Evolutionary conservation across 2,329 filamentous ascomycete species (phyloP).

Genomic region (Beauveria asiatica): DNA sequence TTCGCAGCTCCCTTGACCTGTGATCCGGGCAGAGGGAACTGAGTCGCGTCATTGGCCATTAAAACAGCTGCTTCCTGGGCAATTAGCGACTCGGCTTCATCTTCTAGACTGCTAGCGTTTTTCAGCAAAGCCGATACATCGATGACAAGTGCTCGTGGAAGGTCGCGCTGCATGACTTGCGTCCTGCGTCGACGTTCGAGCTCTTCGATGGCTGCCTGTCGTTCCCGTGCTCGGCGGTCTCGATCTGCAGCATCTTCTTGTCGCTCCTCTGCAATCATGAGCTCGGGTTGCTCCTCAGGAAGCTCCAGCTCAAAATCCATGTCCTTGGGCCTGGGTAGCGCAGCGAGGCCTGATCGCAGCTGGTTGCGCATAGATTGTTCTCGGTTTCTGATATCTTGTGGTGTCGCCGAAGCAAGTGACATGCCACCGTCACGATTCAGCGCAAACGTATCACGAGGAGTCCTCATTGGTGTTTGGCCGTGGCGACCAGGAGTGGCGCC

Average conservation of each 20-base stretch:
- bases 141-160: conserved; percentile 69
- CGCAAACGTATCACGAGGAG: conserved; percentile 78
- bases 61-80: conserved; percentile 70
- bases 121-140: conserved; percentile 62
- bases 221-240: conserved; percentile 68
- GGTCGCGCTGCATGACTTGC: conserved; percentile 77
- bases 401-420: conserved; percentile 64
- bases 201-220: conserved; percentile 63
- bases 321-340: conserved; percentile 86
- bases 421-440: conserved; percentile 67
- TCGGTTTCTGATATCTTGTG: conserved; percentile 63
- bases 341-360: conserved; percentile 64
- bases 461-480: conserved; percentile 77
- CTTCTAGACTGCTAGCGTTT: conserved; percentile 48
- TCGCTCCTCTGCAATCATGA: conserved; percentile 35
- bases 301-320: conserved; percentile 90
- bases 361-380: conserved; percentile 61
- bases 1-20: conserved; percentile 55
- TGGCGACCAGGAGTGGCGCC: conserved; percentile 61
- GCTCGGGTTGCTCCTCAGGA: conserved; percentile 70
- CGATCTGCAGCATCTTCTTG: conserved; percentile 60
- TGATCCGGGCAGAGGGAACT: conserved; percentile 61
- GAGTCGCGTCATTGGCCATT: conserved; percentile 72
- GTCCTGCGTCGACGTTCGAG: conserved; percentile 76
- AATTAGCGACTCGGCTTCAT: conserved; percentile 61